phyloP scores from a whole-genome alignment of 1,139 yeast genomes.

The Entelexis paramagnoliae region DNA sequence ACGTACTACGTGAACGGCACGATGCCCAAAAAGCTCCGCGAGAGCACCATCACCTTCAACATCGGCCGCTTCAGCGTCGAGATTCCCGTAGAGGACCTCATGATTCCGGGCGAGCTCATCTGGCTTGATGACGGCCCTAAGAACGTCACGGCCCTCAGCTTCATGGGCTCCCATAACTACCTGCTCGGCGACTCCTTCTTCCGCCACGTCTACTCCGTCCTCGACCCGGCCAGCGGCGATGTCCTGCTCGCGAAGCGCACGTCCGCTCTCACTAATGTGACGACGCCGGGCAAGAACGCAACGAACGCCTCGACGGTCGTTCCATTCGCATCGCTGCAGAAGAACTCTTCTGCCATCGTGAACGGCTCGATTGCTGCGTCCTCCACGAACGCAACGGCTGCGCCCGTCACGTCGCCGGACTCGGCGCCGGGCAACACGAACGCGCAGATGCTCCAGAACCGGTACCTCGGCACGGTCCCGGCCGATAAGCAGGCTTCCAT shows the following conservation, averaged over 20 bases:
- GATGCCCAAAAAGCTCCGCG: conserved; percentile 16
- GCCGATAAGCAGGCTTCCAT: conserved; percentile 13
- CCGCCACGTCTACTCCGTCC: conserved; percentile 59
- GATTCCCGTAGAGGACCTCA: conserved; percentile 26
- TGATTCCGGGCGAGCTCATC: conserved; percentile 31
- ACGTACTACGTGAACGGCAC: conserved; percentile 26
- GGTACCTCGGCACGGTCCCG: conserved; percentile 18
- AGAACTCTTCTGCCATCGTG: conserved; percentile 16
- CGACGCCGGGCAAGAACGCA: background rate
- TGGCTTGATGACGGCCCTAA: conserved; percentile 31
- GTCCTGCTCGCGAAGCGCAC: conserved; percentile 16
- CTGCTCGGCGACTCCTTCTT: conserved; percentile 65
- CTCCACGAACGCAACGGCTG: background rate
- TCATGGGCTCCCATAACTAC: conserved; percentile 28
- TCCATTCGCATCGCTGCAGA: conserved; percentile 6
- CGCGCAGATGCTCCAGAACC: conserved; percentile 10
- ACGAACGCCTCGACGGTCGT: conserved; percentile 13
- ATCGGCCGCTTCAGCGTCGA: conserved; percentile 23
- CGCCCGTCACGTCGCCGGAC: background rate
- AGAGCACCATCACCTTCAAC: conserved; percentile 25
- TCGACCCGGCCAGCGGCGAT: conserved; percentile 38
- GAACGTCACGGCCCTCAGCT: conserved; percentile 27
- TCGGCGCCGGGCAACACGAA: background rate
- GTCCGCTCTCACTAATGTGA: background rate
- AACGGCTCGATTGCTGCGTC: conserved; percentile 7